Conservation (phyloP, 176 grass and related monocot species). For the Phyllostachys edulis region DNA sequence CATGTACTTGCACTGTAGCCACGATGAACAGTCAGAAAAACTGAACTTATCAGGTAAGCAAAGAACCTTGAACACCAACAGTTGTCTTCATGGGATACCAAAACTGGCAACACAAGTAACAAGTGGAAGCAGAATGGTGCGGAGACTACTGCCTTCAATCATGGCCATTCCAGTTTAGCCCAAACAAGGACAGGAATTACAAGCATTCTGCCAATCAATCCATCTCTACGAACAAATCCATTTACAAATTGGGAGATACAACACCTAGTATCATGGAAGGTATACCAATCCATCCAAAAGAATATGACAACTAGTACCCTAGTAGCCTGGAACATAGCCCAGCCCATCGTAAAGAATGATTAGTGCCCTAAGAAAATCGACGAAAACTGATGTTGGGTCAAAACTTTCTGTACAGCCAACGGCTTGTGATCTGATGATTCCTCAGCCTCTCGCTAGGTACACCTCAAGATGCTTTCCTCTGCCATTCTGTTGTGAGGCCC, state of each 20-base stretch:
- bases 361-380: constrained; percentile 45
- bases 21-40: not conserved
- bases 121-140: not conserved
- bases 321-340: constrained; percentile 18
- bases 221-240: constrained; percentile 26
- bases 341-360: constrained; percentile 47
- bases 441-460: constrained; percentile 66
- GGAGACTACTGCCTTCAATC: not conserved
- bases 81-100: constrained; percentile 17
- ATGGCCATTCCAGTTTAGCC: not conserved
- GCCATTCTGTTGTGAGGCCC: constrained; percentile 35
- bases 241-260: constrained; percentile 38
- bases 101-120: not conserved
- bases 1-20: constrained; percentile 16
- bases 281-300: constrained; percentile 34
- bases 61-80: constrained; percentile 11
- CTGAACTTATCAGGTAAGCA: constrained; percentile 8
- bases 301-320: constrained; percentile 28
- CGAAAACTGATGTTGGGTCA: constrained; percentile 17
- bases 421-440: not conserved
- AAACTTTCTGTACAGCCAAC: constrained; percentile 51
- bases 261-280: constrained; percentile 9
- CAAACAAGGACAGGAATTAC: constrained; percentile 13
- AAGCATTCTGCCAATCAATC: constrained; percentile 17
- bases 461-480: constrained; percentile 61